Evolutionary conservation across 1,139 yeast genomes (phyloP).

Genomic region (Suhomyces wounanorum): DNA sequence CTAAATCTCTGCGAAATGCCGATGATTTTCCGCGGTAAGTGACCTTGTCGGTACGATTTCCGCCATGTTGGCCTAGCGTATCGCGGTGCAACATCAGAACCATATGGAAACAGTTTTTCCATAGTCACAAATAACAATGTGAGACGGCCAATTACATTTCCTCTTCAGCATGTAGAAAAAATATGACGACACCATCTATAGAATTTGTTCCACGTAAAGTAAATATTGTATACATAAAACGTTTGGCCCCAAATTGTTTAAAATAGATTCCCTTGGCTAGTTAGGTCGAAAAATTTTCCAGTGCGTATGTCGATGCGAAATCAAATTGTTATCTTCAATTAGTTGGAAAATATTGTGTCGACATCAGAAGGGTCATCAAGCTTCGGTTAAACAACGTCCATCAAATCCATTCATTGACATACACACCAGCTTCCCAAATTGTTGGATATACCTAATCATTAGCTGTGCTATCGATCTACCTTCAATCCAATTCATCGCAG

Average conservation of each 20-base stretch:
- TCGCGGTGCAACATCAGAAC: background rate
- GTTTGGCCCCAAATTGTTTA: too few species aligned
- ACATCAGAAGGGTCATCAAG: background rate
- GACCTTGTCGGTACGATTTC: background rate
- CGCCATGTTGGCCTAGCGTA: background rate
- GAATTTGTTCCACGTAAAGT: too few species aligned
- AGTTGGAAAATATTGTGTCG: background rate
- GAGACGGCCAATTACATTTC: background rate
- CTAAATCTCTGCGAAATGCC: background rate
- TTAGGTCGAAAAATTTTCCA: conserved; percentile 9
- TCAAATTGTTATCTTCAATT: background rate
- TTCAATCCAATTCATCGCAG: background rate
- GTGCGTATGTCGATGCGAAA: conserved; percentile 10
- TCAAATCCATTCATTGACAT: background rate
- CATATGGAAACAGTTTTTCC: too few species aligned
- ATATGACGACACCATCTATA: too few species aligned
- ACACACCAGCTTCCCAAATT: background rate
- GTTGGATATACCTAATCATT: background rate
- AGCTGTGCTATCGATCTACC: background rate
- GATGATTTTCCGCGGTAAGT: background rate
- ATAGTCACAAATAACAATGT: too few species aligned
- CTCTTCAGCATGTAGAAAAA: too few species aligned
- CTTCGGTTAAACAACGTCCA: background rate
- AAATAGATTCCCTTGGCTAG: background rate
- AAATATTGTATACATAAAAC: too few species aligned